Conservation (phyloP, 2,329 filamentous ascomycete genomes). For the Fusarium nematophilum region DNA sequence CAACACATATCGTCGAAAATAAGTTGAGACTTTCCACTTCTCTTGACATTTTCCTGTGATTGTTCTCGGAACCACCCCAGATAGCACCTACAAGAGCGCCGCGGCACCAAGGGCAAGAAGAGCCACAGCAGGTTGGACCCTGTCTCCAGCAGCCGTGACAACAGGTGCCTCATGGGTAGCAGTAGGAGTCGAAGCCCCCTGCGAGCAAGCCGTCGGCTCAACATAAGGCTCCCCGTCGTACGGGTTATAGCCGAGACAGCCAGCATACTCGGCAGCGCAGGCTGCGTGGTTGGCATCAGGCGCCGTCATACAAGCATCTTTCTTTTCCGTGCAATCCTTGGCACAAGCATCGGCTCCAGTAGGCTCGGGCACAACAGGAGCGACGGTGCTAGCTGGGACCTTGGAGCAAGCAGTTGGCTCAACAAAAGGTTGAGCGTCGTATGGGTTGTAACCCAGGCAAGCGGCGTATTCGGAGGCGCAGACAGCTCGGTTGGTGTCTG, state of each 20-base stretch:
- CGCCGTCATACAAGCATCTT: background rate
- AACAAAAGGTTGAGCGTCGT: background rate
- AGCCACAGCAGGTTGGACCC: background rate
- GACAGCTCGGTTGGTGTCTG: no score
- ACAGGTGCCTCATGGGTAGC: background rate
- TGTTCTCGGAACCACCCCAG: no score
- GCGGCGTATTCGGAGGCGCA: no score
- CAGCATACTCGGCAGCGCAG: background rate
- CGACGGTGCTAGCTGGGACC: no score
- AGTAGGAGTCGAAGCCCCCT: background rate
- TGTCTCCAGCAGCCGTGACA: background rate
- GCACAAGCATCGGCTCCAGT: no score
- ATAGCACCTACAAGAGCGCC: background rate
- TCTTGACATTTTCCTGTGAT: no score
- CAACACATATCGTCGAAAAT: no score
- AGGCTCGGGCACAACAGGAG: no score
- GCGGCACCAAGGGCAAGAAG: background rate
- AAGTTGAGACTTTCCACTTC: no score
- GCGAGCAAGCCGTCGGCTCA: background rate
- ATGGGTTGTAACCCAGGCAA: no score
- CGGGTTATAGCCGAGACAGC: background rate
- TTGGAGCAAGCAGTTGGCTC: background rate
- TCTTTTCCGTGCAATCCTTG: no score
- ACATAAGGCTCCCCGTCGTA: background rate
- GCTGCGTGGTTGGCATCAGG: background rate